Evolutionary conservation across 1,284 basidiomycete genomes (phyloP).

Genomic region (Singerocomus inundabilis): DNA sequence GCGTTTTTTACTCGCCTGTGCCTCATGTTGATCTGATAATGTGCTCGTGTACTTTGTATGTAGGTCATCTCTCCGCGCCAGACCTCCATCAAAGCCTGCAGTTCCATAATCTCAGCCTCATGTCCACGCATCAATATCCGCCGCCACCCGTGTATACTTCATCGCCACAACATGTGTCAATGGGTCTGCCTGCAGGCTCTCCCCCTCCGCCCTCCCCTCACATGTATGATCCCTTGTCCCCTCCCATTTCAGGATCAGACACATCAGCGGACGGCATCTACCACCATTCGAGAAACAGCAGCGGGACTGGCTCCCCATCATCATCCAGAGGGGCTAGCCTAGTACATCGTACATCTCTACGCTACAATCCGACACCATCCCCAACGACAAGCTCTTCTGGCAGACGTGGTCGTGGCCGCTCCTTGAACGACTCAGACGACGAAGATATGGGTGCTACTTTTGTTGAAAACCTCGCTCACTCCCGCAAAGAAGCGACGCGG

Average conservation of each 20-base stretch:
- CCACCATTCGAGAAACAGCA: slow-evolving; percentile 68
- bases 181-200: slow-evolving; percentile 48
- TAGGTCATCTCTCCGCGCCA: slow-evolving; percentile 55
- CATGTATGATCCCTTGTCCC: slow-evolving; percentile 77
- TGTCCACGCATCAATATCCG: slow-evolving; percentile 45
- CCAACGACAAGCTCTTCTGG: slow-evolving; percentile 67
- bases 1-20: slow-evolving; percentile 39
- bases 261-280: slow-evolving; percentile 77
- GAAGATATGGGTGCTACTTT: slow-evolving; percentile 65
- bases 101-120: slow-evolving; percentile 52
- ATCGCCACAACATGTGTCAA: slow-evolving; percentile 51
- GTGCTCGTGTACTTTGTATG: slow-evolving; percentile 44
- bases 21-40: slow-evolving; percentile 58
- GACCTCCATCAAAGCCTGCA: slow-evolving; percentile 51
- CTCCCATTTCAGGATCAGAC: slow-evolving; percentile 81
- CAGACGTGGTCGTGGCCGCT: slow-evolving; percentile 62
- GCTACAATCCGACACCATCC: slow-evolving; percentile 76
- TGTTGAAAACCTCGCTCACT: slow-evolving; percentile 67
- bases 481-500: slow-evolving; percentile 80
- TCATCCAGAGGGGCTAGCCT: slow-evolving; percentile 71
- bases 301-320: slow-evolving; percentile 69
- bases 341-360: slow-evolving; percentile 64
- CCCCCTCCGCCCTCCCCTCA: slow-evolving; percentile 74
- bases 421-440: slow-evolving; percentile 72
- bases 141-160: slow-evolving; percentile 48